Evolutionary conservation across 805 yeast species (phyloP).

Genomic region (Ogataea salicorniae): DNA sequence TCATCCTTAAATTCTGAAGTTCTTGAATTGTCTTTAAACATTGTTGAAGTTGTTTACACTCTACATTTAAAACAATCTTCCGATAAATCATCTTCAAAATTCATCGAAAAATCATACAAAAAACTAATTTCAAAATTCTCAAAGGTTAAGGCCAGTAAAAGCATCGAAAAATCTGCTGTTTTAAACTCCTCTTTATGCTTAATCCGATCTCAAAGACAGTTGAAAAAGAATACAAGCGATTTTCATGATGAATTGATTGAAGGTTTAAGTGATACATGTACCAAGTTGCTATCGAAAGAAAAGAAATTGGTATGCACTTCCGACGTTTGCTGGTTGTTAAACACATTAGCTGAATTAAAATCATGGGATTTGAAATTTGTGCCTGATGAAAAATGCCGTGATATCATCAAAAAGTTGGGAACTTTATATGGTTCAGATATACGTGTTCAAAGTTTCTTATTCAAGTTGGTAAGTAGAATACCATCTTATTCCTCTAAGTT

Average conservation of each 20-base stretch:
- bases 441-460: constrained; percentile 9
- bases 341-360: constrained; percentile 10
- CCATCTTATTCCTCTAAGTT: constrained; percentile 9
- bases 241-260: neutral
- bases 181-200: constrained; percentile 7
- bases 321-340: constrained; percentile 13
- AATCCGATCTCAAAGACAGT: constrained; percentile 4
- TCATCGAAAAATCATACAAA: constrained; percentile 10
- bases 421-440: neutral
- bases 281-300: neutral
- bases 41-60: constrained; percentile 36
- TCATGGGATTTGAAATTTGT: neutral
- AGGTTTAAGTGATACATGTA: neutral
- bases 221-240: constrained; percentile 1
- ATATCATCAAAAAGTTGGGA: constrained; percentile 12
- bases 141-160: neutral
- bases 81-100: constrained; percentile 24
- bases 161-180: neutral
- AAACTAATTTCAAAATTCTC: constrained; percentile 1
- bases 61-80: constrained; percentile 37
- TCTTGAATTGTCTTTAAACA: constrained; percentile 12
- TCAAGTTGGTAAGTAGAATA: constrained; percentile 12
- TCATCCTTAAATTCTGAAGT: constrained; percentile 3
- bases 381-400: constrained; percentile 2
- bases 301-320: neutral